These are phyloP conservation scores for Neonectria magnoliae DNA, from an alignment of 2,329 filamentous ascomycete genomes.

Conservation along the genomic window DNA sequence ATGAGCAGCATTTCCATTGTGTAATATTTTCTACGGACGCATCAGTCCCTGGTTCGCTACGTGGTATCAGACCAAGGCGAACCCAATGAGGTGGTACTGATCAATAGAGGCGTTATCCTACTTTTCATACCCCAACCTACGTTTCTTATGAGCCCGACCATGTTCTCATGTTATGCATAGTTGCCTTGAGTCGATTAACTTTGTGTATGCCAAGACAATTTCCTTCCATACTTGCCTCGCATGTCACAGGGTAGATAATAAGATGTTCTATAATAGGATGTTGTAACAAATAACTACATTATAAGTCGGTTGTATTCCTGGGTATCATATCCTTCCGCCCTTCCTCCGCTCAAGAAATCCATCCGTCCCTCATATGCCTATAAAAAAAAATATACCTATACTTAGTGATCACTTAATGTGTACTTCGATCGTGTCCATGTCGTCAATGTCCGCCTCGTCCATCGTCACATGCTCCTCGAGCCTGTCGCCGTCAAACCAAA, in stretches of 20 bases:
- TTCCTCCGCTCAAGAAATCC: not conserved
- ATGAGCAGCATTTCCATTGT: slow-evolving; percentile 17
- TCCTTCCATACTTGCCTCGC: not conserved
- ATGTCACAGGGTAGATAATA: not conserved
- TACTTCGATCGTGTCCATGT: slow-evolving; percentile 81
- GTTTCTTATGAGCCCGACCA: not conserved
- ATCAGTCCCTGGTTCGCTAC: not conserved
- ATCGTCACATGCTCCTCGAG: slow-evolving; percentile 70
- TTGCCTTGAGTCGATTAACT: not conserved
- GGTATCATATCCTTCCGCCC: slow-evolving; percentile 43
- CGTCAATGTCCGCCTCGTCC: slow-evolving; percentile 75
- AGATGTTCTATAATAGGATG: not conserved
- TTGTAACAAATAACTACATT: not conserved
- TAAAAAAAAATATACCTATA: not conserved
- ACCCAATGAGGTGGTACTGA: slow-evolving; percentile 1
- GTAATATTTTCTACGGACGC: slow-evolving; percentile 16
- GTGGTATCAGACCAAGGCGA: slow-evolving; percentile 14
- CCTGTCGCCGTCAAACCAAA: slow-evolving; percentile 81
- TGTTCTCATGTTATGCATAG: not conserved
- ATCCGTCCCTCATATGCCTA: not conserved
- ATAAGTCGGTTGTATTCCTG: slow-evolving; percentile 32
- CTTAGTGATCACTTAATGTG: slow-evolving; percentile 64
- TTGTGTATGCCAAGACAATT: no score
- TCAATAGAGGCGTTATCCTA: slow-evolving; percentile 13
- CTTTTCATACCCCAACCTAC: not conserved